Percentiles rank a stretch among this genome's conserved stretches.
Conservation (phyloP, 495 filamentous ascomycete species). For the Friedmanniomyces simplex region DNA sequence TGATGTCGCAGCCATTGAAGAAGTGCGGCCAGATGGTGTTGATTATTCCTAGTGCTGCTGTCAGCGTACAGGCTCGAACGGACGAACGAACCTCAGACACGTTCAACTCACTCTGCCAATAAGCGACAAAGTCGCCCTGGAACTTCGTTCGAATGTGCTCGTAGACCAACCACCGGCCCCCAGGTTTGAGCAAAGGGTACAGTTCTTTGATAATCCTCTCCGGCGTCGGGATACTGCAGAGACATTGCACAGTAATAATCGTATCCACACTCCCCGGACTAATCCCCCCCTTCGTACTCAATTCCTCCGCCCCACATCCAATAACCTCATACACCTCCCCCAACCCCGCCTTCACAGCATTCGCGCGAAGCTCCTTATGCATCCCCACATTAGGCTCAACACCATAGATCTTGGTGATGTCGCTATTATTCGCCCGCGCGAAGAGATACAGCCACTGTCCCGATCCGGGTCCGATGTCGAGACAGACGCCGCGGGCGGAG, state of each 20-base stretch:
- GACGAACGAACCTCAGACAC: neutral
- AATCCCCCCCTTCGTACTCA: constrained; percentile 39
- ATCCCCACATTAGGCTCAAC: constrained; percentile 54
- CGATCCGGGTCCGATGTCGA: constrained; percentile 44
- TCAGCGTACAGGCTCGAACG: neutral
- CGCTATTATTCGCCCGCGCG: constrained; percentile 23
- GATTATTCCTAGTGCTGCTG: constrained; percentile 1
- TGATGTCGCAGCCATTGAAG: constrained; percentile 19
- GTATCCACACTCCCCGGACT: constrained; percentile 50
- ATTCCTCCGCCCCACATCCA: constrained; percentile 48
- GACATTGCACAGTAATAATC: constrained; percentile 56
- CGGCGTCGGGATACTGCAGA: constrained; percentile 61
- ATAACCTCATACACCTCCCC: constrained; percentile 54
- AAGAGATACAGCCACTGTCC: constrained; percentile 40
- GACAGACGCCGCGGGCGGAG: constrained; percentile 31
- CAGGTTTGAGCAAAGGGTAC: constrained; percentile 53
- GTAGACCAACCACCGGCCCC: constrained; percentile 56
- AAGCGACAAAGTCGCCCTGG: constrained; percentile 13
- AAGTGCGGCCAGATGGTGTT: constrained; percentile 18
- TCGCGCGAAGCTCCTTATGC: constrained; percentile 40
- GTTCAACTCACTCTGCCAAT: constrained; percentile 17
- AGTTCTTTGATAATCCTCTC: constrained; percentile 45
- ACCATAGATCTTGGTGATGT: constrained; percentile 52
- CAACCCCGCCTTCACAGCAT: constrained; percentile 41
- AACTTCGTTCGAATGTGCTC: constrained; percentile 51